phyloP scores from a whole-genome alignment of 2,329 filamentous ascomycete genomes.

The Ophiostoma populinum region DNA sequence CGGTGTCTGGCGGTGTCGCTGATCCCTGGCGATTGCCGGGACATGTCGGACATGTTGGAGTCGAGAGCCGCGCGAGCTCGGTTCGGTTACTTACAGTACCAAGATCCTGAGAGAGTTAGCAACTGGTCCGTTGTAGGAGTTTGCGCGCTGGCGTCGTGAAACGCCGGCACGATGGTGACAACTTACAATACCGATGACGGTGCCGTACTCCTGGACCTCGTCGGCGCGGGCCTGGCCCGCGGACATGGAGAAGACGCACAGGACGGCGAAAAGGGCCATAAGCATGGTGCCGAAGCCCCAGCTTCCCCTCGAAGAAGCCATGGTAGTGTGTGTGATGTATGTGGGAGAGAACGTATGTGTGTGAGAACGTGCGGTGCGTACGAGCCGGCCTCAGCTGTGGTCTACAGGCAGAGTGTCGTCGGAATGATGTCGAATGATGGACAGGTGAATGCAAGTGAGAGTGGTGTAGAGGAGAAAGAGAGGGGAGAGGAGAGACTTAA shows the following conservation, averaged over 20 bases:
- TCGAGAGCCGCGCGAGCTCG: not conserved
- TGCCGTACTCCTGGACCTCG: conserved; percentile 64
- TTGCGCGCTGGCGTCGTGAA: not conserved
- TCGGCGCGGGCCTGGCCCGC: conserved; percentile 60
- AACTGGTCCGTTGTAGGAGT: not conserved
- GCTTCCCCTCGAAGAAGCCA: conserved; percentile 12
- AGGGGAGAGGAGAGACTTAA: conserved; percentile 1
- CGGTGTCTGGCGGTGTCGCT: no score
- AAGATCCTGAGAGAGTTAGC: conserved; percentile 11
- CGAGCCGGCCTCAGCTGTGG: no score
- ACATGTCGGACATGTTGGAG: no score
- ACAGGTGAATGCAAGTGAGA: not conserved
- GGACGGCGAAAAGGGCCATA: conserved; percentile 77
- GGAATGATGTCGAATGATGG: conserved; percentile 3
- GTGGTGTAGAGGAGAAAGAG: not conserved
- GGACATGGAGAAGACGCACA: conserved; percentile 74
- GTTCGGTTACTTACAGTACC: conserved; percentile 2
- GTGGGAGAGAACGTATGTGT: not conserved
- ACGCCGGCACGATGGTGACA: no score
- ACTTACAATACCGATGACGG: conserved; percentile 70
- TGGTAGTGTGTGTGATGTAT: conserved; percentile 3
- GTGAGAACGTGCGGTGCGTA: no score
- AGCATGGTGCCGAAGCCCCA: conserved; percentile 59
- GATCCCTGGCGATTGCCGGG: no score
- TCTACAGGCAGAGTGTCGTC: no score